Conservation (phyloP, 2,329 filamentous ascomycete genomes). For the Cladosporium sp. region DNA sequence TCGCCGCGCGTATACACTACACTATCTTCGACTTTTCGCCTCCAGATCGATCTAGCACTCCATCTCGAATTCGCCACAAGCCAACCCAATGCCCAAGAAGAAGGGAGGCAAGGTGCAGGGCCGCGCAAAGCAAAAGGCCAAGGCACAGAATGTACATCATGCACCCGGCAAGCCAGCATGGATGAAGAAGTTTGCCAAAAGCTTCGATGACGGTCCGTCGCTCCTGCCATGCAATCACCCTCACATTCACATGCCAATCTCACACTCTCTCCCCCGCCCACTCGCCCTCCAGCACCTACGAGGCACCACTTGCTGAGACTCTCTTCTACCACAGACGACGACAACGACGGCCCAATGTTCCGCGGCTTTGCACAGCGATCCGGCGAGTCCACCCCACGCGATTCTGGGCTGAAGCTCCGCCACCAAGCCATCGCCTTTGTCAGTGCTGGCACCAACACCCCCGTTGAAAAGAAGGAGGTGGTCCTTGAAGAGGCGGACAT, state of each 20-base stretch:
- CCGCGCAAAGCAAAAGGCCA: conserved; percentile 28
- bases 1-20: background rate
- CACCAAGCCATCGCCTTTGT: conserved; percentile 60
- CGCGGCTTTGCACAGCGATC: conserved; percentile 32
- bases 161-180: conserved; percentile 10
- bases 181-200: conserved; percentile 18
- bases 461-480: conserved; percentile 29
- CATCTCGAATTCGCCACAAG: conserved; percentile 28
- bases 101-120: conserved; percentile 28
- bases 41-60: conserved; percentile 16
- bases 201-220: conserved; percentile 18
- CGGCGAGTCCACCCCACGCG: conserved; percentile 39
- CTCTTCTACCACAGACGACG: background rate
- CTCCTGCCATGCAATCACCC: background rate
- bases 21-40: background rate
- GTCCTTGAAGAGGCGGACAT: conserved; percentile 25
- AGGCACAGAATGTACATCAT: conserved; percentile 23
- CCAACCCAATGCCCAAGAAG: conserved; percentile 23
- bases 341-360: conserved; percentile 24
- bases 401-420: conserved; percentile 53
- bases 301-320: conserved; percentile 14
- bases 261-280: background rate
- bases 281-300: background rate
- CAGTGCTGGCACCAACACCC: conserved; percentile 55
- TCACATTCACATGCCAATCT: conserved; percentile 8